Conservation (phyloP, 1,284 basidiomycete genomes). For the Ganoderma sp. region DNA sequence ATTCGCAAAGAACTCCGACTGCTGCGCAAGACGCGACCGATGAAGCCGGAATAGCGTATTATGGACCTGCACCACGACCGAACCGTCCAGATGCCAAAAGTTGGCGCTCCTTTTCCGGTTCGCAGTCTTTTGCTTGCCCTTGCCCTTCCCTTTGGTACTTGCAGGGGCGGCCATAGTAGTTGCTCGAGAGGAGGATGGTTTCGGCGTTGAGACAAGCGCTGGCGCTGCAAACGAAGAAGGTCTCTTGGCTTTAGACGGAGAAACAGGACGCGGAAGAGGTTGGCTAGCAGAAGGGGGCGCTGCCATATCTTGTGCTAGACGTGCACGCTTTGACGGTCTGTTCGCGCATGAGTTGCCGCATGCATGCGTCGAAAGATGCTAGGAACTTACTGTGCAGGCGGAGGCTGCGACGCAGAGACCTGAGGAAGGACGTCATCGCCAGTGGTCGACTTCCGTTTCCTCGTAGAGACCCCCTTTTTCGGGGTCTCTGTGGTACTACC, state of each 20-base stretch:
- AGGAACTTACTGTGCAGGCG: conserved; percentile 6
- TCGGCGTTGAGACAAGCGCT: neutral
- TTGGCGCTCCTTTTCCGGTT: conserved; percentile 21
- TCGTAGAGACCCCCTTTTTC: conserved; percentile 3
- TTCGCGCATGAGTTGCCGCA: neutral
- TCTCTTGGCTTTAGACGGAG: neutral
- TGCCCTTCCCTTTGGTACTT: conserved; percentile 10
- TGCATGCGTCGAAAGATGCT: neutral
- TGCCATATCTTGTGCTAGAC: conserved; percentile 1
- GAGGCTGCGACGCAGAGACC: conserved; percentile 10
- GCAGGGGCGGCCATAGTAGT: neutral
- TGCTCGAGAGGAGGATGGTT: neutral
- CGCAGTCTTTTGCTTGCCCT: conserved; percentile 13
- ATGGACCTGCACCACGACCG: conserved; percentile 42
- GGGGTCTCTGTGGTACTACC: neutral
- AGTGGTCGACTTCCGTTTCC: conserved; percentile 10
- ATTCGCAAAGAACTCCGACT: conserved; percentile 44
- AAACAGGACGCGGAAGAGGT: conserved; percentile 12
- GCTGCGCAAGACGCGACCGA: conserved; percentile 42
- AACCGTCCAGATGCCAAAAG: conserved; percentile 48
- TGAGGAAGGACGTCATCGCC: neutral
- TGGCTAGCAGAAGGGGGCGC: conserved; percentile 17
- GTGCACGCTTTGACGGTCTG: conserved; percentile 21
- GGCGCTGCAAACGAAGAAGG: neutral
- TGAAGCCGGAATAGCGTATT: conserved; percentile 45